Evolutionary conservation across 306 rosid genomes (phyloP).

Genomic region (Ormosia semicastrata): DNA sequence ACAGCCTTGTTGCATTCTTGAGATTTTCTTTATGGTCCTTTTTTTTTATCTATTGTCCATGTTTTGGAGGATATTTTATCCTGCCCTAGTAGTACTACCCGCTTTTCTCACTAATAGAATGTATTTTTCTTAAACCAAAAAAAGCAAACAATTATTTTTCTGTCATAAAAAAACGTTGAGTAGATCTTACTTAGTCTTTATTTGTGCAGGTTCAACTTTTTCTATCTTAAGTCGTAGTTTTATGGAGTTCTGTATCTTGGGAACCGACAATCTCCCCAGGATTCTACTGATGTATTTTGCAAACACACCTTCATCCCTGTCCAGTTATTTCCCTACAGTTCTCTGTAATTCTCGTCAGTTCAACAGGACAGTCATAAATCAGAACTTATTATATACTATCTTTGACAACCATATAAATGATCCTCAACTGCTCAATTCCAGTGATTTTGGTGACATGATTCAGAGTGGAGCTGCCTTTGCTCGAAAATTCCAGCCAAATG

Average conservation of each 20-base stretch:
- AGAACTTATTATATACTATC: slow-evolving; percentile 54
- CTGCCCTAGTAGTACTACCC: not conserved
- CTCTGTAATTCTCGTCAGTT: slow-evolving; percentile 76
- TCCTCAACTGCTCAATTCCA: slow-evolving; percentile 44
- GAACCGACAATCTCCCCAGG: slow-evolving; percentile 90
- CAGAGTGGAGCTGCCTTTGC: slow-evolving; percentile 84
- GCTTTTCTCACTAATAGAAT: not conserved
- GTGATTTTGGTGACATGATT: slow-evolving; percentile 60
- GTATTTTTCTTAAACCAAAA: not conserved
- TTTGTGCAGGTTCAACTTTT: slow-evolving; percentile 74
- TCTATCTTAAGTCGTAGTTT: slow-evolving; percentile 68
- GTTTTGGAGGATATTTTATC: not conserved
- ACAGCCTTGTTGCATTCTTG: not conserved
- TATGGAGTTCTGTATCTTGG: slow-evolving; percentile 81
- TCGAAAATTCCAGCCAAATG: slow-evolving; percentile 47
- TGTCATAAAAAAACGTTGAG: not conserved
- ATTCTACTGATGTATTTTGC: slow-evolving; percentile 84
- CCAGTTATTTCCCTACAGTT: slow-evolving; percentile 83
- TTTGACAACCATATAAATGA: slow-evolving; percentile 40
- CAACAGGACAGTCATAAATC: slow-evolving; percentile 73
- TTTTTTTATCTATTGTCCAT: not conserved
- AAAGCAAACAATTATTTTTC: not conserved
- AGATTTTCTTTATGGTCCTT: not conserved
- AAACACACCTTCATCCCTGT: slow-evolving; percentile 73
- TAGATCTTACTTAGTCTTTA: slow-evolving; percentile 16